Evolutionary conservation across 192 early-diverging fungal species (phyloP), one percentile per base, ranked within the genome.

Genomic region (Coemansia erecta): DNA sequence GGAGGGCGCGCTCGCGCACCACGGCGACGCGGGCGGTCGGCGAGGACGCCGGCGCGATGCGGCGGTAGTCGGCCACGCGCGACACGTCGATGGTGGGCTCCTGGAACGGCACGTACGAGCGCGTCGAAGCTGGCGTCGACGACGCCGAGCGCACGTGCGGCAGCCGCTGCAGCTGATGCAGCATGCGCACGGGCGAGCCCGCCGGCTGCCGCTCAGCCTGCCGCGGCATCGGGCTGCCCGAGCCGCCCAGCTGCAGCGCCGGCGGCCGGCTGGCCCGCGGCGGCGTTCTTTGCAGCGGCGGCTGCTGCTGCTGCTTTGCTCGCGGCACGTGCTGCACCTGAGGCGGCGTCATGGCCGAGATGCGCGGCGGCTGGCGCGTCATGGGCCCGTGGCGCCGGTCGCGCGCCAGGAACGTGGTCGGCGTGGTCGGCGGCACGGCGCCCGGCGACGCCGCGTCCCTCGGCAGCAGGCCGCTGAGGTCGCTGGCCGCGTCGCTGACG

Each of bases 41-140:
- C 2, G 45, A 26, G 1, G 15, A 13, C 43, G 35, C 47, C 63
- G 17, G 35, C 11, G 47, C 64, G 3, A 80, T 57, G 6, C 61
- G 52, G 8, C 53, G 52, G 45, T 73, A 80, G 5, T 47, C 22
- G 4, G 67, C 67, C 60, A 80, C 43, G 35, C 62, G 52, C 24
- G 43, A 51, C 6, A 80, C 44, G 22, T 80, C 77, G 4, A 80
- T 68, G 0, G 77, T 80, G 3, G 77, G 77, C 7, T 80, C 77
- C 58, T 80, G 77, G 53, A 80, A 80, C 50, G 77, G 77, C 64
- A 70, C 60, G 31, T 80, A 80, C 10, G n/a, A 41, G 33, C 15
- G 37, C 8, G 47, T 33, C 43, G 7, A 22, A 26, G 26, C 33
- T 13, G 21, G 31, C 52, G 47, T 43, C 11, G 68, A 60, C 19